Evolutionary conservation across 2,329 filamentous ascomycete genomes (phyloP).

Genomic region (Aspergillus clavatus): DNA sequence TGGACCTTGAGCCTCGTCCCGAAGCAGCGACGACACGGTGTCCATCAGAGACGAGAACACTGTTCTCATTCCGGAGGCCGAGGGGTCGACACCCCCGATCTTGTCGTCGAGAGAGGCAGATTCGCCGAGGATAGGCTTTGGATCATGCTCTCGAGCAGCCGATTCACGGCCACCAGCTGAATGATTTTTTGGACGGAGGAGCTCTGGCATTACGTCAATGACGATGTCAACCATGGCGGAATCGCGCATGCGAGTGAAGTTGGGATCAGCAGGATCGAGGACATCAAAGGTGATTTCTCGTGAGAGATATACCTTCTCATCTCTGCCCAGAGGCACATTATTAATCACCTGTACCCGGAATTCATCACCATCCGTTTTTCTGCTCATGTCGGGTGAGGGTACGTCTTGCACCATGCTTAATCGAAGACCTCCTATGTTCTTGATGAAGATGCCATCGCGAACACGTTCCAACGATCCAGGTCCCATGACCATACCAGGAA

Average conservation of each 20-base stretch:
- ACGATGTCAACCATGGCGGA: slow-evolving; percentile 68
- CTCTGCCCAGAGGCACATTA: slow-evolving; percentile 73
- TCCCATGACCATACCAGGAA: slow-evolving; percentile 46
- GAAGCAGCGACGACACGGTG: slow-evolving; percentile 49
- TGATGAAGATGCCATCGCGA: slow-evolving; percentile 55
- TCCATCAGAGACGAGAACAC: slow-evolving; percentile 46
- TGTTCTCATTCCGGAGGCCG: slow-evolving; percentile 34
- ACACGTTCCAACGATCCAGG: slow-evolving; percentile 53
- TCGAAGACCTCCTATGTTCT: slow-evolving; percentile 56
- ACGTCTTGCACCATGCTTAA: slow-evolving; percentile 48
- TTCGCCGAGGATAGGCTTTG: slow-evolving; percentile 17
- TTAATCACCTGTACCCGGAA: slow-evolving; percentile 70
- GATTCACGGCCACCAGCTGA: slow-evolving; percentile 26
- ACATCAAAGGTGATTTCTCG: slow-evolving; percentile 71
- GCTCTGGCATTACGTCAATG: slow-evolving; percentile 50
- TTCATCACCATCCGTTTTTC: slow-evolving; percentile 26
- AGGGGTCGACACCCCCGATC: slow-evolving; percentile 21
- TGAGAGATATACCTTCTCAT: slow-evolving; percentile 79
- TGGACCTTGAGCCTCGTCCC: slow-evolving; percentile 36
- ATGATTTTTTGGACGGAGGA: slow-evolving; percentile 29
- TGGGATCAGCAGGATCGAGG: slow-evolving; percentile 62
- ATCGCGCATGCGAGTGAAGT: slow-evolving; percentile 76
- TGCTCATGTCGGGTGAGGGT: slow-evolving; percentile 21
- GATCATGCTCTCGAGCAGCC: slow-evolving; percentile 19
- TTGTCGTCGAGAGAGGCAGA: slow-evolving; percentile 22